Evolutionary conservation across 495 filamentous ascomycete genomes (phyloP).

Genomic region (Glutinoglossum americanum): DNA sequence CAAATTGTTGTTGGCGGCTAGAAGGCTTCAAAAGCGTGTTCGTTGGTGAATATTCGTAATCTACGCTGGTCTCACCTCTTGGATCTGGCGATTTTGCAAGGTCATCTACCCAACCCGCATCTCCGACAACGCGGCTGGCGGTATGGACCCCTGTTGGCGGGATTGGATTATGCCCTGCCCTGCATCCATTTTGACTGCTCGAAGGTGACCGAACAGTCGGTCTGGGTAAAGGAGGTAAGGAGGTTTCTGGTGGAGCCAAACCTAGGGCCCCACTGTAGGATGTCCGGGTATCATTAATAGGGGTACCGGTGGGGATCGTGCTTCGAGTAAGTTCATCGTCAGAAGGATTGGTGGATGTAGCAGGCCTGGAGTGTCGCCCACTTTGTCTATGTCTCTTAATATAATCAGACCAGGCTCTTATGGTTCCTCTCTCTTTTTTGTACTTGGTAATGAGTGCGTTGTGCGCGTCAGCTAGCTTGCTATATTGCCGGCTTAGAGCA

Average conservation of each 20-base stretch:
- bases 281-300: not conserved
- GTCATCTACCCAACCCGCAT: not conserved
- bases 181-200: not conserved
- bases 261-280: not conserved
- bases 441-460: not conserved
- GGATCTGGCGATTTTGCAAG: not conserved
- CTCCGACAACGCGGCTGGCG: not conserved
- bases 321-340: not conserved
- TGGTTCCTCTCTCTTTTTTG: not conserved
- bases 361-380: not conserved
- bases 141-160: not conserved
- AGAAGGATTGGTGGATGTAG: not conserved
- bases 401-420: not conserved
- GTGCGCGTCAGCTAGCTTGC: not conserved
- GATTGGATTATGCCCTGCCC: not conserved
- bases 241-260: not conserved
- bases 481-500: not conserved
- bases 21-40: not conserved
- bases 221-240: not conserved
- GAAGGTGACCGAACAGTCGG: not conserved
- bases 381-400: not conserved
- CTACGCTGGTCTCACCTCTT: not conserved
- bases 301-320: not conserved
- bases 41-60: not conserved
- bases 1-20: not conserved